Conservation (phyloP, 768 basidiomycete species). For the Psilocybe cubensis region DNA sequence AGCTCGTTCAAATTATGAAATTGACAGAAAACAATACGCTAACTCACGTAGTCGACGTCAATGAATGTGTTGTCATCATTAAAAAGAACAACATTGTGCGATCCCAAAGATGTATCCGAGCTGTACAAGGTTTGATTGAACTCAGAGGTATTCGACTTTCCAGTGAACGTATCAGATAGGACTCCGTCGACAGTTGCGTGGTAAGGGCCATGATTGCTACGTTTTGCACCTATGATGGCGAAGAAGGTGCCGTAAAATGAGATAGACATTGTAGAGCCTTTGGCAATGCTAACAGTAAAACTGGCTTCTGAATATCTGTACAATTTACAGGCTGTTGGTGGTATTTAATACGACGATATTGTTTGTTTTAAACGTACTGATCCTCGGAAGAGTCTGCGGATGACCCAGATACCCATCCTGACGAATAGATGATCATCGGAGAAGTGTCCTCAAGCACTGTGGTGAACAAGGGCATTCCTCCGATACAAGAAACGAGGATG, state of each 20-base stretch:
- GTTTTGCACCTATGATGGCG: slow-evolving; percentile 20
- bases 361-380: background rate
- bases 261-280: slow-evolving; percentile 27
- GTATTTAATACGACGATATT: too few species aligned
- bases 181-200: slow-evolving; percentile 15
- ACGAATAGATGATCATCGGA: slow-evolving; percentile 2
- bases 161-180: slow-evolving; percentile 9
- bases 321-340: background rate
- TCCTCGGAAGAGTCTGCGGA: slow-evolving; percentile 3
- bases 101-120: slow-evolving; percentile 3
- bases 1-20: background rate
- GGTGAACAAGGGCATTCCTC: slow-evolving; percentile 10
- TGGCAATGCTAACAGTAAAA: slow-evolving; percentile 34
- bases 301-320: slow-evolving; percentile 39
- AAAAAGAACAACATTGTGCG: slow-evolving; percentile 18
- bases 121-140: slow-evolving; percentile 21
- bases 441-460: slow-evolving; percentile 9
- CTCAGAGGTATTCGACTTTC: background rate
- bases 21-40: too few species aligned
- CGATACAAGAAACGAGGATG: background rate
- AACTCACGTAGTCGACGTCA: slow-evolving; percentile 24
- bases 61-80: slow-evolving; percentile 17
- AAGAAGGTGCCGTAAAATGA: slow-evolving; percentile 38
- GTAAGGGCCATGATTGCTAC: slow-evolving; percentile 21
- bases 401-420: slow-evolving; percentile 2